These are phyloP conservation scores for Pisolithus microcarpus DNA, from an alignment of 768 basidiomycete genomes.

Conservation along the genomic window DNA sequence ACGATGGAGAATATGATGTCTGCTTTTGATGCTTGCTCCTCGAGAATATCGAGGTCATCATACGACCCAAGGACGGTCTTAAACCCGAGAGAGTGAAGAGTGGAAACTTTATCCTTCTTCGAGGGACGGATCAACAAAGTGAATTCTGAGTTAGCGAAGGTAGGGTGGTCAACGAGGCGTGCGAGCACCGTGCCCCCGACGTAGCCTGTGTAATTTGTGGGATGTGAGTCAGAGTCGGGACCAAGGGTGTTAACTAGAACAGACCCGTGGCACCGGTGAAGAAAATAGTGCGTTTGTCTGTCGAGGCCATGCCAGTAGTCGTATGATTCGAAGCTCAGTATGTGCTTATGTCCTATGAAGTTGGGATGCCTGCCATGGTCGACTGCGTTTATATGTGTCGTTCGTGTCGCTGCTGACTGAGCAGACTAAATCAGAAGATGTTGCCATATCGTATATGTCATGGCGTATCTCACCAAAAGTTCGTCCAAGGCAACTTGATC, in stretches of 20 bases:
- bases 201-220: constrained; percentile 21
- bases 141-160: constrained; percentile 16
- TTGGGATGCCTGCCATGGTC: too few relatives aligned
- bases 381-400: too few relatives aligned
- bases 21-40: constrained; percentile 36
- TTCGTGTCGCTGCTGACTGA: too few relatives aligned
- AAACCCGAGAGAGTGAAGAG: constrained; percentile 18
- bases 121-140: constrained; percentile 22
- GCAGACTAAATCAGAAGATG: too few relatives aligned
- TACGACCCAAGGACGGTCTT: constrained; percentile 37
- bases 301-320: constrained; percentile 1
- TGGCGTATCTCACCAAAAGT: too few relatives aligned
- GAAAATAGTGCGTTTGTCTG: constrained; percentile 31
- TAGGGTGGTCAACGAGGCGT: constrained; percentile 23
- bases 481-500: too few relatives aligned
- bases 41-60: constrained; percentile 35
- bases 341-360: too few relatives aligned
- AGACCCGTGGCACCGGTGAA: constrained; percentile 42
- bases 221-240: background rate
- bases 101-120: constrained; percentile 21
- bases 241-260: background rate
- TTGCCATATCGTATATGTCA: too few relatives aligned
- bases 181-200: constrained; percentile 27
- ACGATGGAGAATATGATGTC: constrained; percentile 41
- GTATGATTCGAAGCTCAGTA: too few relatives aligned